Conservation (phyloP, 208 protist species). For the Trypanosoma lewisi region DNA sequence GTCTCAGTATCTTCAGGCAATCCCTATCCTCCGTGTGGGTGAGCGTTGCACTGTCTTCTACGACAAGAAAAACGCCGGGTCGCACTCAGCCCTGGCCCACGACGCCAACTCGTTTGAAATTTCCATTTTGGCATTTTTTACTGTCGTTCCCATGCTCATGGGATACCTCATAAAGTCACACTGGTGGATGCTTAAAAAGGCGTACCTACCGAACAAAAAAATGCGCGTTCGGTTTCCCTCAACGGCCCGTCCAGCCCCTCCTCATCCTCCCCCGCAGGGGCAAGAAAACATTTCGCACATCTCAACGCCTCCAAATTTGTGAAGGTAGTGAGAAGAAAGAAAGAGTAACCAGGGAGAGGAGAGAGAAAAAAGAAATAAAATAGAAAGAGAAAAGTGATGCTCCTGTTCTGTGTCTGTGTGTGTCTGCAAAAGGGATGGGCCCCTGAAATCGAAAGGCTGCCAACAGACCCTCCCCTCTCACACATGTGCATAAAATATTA, state of each 20-base stretch:
- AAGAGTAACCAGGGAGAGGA: not conserved
- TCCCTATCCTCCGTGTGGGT: conserved; percentile 78
- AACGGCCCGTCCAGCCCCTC: conserved; percentile 49
- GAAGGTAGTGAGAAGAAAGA: not conserved
- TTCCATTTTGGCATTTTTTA: conserved; percentile 70
- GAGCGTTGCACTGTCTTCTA: conserved; percentile 86
- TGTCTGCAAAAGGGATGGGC: not conserved
- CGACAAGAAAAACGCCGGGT: conserved; percentile 70
- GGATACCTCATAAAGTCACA: conserved; percentile 81
- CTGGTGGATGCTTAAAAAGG: conserved; percentile 74
- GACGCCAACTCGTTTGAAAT: conserved; percentile 90
- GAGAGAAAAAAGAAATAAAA: not conserved
- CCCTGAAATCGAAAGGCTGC: not conserved
- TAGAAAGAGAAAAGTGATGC: not conserved
- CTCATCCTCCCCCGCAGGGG: conserved; percentile 28
- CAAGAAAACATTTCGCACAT: conserved; percentile 52
- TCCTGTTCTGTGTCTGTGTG: too few species aligned
- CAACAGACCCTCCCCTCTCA: too few species aligned
- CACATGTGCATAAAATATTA: too few species aligned
- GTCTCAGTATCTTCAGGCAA: conserved; percentile 85
- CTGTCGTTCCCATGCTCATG: conserved; percentile 80
- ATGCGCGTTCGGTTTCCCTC: conserved; percentile 73
- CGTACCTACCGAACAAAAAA: conserved; percentile 78
- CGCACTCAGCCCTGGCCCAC: conserved; percentile 74
- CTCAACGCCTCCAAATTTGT: conserved; percentile 40